A percentile compares a stretch with the other conserved stretches of the same genome.
Conservation (phyloP, 192 early-diverging fungal species). For the Coemansia sp. region DNA sequence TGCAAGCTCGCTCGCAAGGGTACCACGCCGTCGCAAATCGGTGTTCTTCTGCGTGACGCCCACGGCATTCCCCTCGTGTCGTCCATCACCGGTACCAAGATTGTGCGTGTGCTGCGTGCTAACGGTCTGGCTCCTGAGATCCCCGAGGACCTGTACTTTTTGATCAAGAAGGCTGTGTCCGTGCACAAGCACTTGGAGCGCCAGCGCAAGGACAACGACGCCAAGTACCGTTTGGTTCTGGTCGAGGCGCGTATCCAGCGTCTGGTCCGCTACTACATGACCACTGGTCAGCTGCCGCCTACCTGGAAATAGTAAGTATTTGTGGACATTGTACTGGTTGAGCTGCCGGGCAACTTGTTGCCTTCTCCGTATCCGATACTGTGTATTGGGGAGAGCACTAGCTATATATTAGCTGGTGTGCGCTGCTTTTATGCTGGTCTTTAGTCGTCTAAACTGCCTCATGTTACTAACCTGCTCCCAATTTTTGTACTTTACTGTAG, state of each 20-base stretch:
- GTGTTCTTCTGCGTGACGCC: conserved; percentile 94
- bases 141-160: conserved; percentile 98
- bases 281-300: conserved; percentile 89
- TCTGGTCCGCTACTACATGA: conserved; percentile 99
- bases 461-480: not conserved
- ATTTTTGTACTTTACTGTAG: not conserved
- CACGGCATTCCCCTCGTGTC: conserved; percentile 97
- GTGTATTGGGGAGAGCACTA: too few relatives aligned
- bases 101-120: conserved; percentile 97
- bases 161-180: conserved; percentile 99
- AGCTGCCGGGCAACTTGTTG: conserved; percentile 13
- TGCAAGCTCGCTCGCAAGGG: conserved; percentile 99
- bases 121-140: conserved; percentile 94
- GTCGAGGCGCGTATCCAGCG: conserved; percentile 98
- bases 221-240: conserved; percentile 99
- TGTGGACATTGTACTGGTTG: conserved; percentile 42
- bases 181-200: conserved; percentile 99
- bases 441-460: conserved; percentile 41
- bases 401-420: too few relatives aligned
- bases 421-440: conserved; percentile 31
- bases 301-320: conserved; percentile 97
- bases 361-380: conserved; percentile 15
- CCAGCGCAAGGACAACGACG: conserved; percentile 97
- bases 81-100: conserved; percentile 98
- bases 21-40: conserved; percentile 97